These are phyloP conservation scores for Neoboletus brunneissimus DNA, from an alignment of 768 basidiomycete genomes.

Conservation along the genomic window DNA sequence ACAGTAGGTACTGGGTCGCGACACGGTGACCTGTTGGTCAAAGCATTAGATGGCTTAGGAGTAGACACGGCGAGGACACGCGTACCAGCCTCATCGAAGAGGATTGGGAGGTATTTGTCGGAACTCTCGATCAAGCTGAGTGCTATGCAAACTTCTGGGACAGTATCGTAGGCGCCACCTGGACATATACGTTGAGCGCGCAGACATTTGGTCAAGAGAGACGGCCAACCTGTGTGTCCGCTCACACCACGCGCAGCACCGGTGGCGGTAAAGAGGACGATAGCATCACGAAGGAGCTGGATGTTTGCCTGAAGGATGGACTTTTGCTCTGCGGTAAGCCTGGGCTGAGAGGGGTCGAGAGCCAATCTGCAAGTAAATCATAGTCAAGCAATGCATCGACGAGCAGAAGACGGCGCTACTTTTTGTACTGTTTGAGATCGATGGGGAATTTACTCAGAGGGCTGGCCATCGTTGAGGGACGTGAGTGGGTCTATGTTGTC, in stretches of 20 bases:
- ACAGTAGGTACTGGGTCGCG: constrained; percentile 83
- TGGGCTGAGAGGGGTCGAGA: constrained; percentile 67
- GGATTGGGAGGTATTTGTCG: constrained; percentile 61
- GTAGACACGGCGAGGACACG: neutral
- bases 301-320: constrained; percentile 63
- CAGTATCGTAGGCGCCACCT: constrained; percentile 71
- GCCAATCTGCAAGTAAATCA: constrained; percentile 47
- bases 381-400: neutral
- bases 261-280: constrained; percentile 83
- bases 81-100: constrained; percentile 82
- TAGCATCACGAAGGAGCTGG: constrained; percentile 77
- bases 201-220: neutral
- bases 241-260: constrained; percentile 84
- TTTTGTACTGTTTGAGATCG: constrained; percentile 74
- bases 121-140: constrained; percentile 66
- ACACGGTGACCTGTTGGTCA: constrained; percentile 71
- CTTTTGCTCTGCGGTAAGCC: constrained; percentile 63
- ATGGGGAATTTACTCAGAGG: constrained; percentile 61
- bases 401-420: constrained; percentile 39
- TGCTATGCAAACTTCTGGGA: constrained; percentile 81
- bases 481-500: too few species aligned
- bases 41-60: neutral
- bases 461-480: constrained; percentile 33
- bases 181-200: constrained; percentile 15
- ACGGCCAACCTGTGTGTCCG: constrained; percentile 68